A percentile compares a stretch with the other conserved stretches of the same genome.
These are phyloP conservation scores for Exophiala alcalophila DNA, from an alignment of 2,329 filamentous ascomycete genomes.

Conservation along the genomic window DNA sequence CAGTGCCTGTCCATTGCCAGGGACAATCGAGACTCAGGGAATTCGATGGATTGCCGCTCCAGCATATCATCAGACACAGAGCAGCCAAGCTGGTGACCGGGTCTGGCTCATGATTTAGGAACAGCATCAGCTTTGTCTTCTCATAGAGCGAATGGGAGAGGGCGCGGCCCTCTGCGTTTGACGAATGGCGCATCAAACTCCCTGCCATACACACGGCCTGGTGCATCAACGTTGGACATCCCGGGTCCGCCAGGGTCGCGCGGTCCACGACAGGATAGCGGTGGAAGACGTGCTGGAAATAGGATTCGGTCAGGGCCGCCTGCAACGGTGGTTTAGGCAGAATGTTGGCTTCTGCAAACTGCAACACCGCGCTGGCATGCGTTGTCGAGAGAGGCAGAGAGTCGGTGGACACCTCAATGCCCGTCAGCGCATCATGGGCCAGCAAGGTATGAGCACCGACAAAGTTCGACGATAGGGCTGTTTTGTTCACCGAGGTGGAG, in stretches of 20 bases:
- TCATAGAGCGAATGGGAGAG: conserved; percentile 21
- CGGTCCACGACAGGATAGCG: conserved; percentile 23
- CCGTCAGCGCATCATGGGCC: conserved; percentile 1
- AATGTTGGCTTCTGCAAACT: conserved; percentile 4
- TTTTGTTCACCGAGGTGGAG: neutral
- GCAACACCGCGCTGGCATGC: neutral
- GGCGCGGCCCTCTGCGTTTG: neutral
- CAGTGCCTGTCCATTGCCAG: conserved; percentile 29
- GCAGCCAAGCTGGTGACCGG: conserved; percentile 17
- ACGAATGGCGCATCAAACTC: conserved; percentile 21
- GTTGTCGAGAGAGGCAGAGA: neutral
- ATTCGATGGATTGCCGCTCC: conserved; percentile 22
- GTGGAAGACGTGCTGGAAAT: conserved; percentile 27
- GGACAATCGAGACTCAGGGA: conserved; percentile 25
- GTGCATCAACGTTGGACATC: neutral
- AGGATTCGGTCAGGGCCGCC: conserved; percentile 22
- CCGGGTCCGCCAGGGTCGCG: conserved; percentile 7
- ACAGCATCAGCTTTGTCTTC: conserved; percentile 28
- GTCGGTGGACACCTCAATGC: neutral
- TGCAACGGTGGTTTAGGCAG: conserved; percentile 3
- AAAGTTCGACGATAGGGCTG: conserved; percentile 2
- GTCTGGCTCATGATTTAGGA: conserved; percentile 26
- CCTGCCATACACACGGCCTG: conserved; percentile 28
- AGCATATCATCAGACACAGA: conserved; percentile 27
- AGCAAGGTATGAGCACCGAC: conserved; percentile 7